Percentiles rank a stretch among this genome's conserved stretches.
Conservation (phyloP, 2,329 filamentous ascomycete genomes). For the Coniosporium tulheliwenetii region DNA sequence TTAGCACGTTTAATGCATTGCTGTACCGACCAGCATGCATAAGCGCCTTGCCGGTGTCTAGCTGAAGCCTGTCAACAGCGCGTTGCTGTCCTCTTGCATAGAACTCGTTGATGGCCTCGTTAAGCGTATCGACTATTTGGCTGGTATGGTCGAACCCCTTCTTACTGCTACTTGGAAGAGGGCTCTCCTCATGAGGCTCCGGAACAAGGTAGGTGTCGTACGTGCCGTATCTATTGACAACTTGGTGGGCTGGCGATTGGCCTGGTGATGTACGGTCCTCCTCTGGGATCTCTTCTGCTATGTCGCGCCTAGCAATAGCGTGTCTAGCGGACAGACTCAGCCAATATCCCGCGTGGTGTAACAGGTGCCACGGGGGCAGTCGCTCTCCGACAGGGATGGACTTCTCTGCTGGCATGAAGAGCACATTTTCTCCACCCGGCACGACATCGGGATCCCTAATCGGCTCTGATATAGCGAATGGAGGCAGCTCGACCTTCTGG, state of each 20-base stretch:
- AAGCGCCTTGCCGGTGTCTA: constrained; percentile 40
- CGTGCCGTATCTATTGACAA: constrained; percentile 33
- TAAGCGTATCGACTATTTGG: constrained; percentile 32
- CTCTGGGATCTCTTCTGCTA: constrained; percentile 39
- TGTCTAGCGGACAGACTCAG: constrained; percentile 36
- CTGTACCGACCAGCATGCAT: constrained; percentile 32
- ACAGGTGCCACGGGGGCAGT: constrained; percentile 39
- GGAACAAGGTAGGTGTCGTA: constrained; percentile 48
- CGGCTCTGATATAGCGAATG: constrained; percentile 21
- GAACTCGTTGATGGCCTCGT: constrained; percentile 34
- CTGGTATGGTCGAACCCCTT: constrained; percentile 34
- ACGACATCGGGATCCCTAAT: constrained; percentile 9
- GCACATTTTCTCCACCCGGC: constrained; percentile 13
- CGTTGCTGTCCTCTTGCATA: constrained; percentile 34
- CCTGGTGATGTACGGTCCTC: constrained; percentile 41
- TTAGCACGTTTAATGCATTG: constrained; percentile 35
- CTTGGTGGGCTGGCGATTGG: constrained; percentile 38
- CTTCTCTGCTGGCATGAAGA: constrained; percentile 37
- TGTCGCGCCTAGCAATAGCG: constrained; percentile 30
- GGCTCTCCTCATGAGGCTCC: constrained; percentile 39
- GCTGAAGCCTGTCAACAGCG: constrained; percentile 35
- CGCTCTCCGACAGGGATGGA: constrained; percentile 30
- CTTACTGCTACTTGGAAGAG: constrained; percentile 20
- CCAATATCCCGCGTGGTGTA: constrained; percentile 51
- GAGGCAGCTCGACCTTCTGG: constrained; percentile 32